phyloP scores from a whole-genome alignment of 805 yeast genomes.

The Myxozyma lipomycoides region DNA sequence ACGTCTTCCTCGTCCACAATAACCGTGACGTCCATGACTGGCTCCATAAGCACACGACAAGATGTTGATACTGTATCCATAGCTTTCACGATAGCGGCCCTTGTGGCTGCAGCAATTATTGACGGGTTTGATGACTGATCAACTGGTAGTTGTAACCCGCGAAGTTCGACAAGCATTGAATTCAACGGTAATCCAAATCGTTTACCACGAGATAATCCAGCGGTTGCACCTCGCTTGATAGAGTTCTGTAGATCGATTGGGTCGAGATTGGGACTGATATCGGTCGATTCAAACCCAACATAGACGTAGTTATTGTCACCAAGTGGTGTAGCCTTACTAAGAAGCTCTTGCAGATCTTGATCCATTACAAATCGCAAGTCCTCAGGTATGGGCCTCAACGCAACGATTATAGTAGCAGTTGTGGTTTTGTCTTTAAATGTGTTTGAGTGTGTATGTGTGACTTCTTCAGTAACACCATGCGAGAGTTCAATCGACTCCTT shows the following conservation, averaged over 20 bases:
- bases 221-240: conserved; percentile 35
- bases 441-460: conserved; percentile 24
- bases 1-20: conserved; percentile 64
- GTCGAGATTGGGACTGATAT: conserved; percentile 32
- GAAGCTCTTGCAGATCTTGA: conserved; percentile 44
- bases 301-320: conserved; percentile 24
- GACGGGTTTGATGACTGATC: conserved; percentile 41
- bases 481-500: conserved; percentile 56
- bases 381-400: conserved; percentile 33
- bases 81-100: conserved; percentile 45
- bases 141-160: conserved; percentile 50
- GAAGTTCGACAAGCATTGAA: conserved; percentile 55
- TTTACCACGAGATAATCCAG: conserved; percentile 45
- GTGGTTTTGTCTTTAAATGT: conserved; percentile 33
- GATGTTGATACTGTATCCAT: conserved; percentile 32
- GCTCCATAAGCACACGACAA: conserved; percentile 66
- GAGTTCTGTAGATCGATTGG: conserved; percentile 34
- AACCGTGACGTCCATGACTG: conserved; percentile 74
- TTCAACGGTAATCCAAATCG: conserved; percentile 50
- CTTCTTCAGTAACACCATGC: conserved; percentile 26
- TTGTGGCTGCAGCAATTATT: conserved; percentile 45
- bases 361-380: conserved; percentile 36
- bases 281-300: conserved; percentile 4
- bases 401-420: conserved; percentile 34
- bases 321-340: conserved; percentile 2